Conservation (phyloP, 768 basidiomycete genomes). For the Rossbeevera mucosa region DNA sequence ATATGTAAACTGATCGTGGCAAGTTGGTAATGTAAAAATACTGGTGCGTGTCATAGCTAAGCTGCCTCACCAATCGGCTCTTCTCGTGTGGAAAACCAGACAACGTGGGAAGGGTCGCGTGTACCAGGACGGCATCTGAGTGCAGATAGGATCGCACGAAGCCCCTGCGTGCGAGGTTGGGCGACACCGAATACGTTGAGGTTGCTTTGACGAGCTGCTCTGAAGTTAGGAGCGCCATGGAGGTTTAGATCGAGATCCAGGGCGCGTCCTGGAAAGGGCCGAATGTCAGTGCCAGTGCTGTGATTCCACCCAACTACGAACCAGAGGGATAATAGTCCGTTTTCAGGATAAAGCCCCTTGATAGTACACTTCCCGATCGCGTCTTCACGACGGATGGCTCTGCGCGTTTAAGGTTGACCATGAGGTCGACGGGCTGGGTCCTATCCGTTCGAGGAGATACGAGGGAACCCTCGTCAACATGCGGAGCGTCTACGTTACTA, state of each 20-base stretch:
- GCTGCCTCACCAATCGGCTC: constrained; percentile 77
- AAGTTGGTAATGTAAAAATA: neutral
- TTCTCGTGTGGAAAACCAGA: constrained; percentile 97
- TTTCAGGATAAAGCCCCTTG: constrained; percentile 89
- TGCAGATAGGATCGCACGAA: constrained; percentile 84
- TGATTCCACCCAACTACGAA: constrained; percentile 19
- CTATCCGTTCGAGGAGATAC: constrained; percentile 5
- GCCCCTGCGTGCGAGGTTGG: constrained; percentile 88
- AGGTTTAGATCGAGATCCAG: constrained; percentile 88
- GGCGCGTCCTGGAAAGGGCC: constrained; percentile 58
- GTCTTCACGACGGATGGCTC: constrained; percentile 78
- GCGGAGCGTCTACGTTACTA: constrained; percentile 5
- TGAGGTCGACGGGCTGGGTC: constrained; percentile 50
- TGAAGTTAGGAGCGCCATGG: constrained; percentile 94
- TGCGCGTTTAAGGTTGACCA: constrained; percentile 58
- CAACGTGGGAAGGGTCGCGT: constrained; percentile 63
- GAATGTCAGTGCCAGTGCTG: constrained; percentile 2
- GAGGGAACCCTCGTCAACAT: neutral
- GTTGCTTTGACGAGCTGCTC: constrained; percentile 70
- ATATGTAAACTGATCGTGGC: constrained; percentile 62
- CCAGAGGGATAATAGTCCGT: constrained; percentile 86
- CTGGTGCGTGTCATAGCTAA: neutral
- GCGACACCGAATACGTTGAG: constrained; percentile 95
- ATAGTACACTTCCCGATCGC: constrained; percentile 76
- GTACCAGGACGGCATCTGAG: constrained; percentile 69